Percentiles rank a stretch among this genome's conserved stretches.
phyloP scores from a whole-genome alignment of 345 rosid genomes.

The Orychophragmus violaceus region DNA sequence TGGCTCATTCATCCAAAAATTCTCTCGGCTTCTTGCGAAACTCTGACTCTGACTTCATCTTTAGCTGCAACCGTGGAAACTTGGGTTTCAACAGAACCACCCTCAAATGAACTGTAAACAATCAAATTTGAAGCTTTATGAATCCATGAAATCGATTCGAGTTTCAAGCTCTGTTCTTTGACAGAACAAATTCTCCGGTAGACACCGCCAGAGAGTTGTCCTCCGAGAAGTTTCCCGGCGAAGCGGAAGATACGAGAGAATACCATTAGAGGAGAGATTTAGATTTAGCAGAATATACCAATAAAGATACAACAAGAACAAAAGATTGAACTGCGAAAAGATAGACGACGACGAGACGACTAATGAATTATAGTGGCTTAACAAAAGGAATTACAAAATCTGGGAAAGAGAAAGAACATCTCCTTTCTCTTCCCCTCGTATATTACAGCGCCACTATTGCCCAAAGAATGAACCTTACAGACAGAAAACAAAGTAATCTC shows the following conservation, averaged over 20 bases:
- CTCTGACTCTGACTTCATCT: conserved; percentile 9
- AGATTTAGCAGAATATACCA: not conserved
- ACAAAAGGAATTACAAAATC: not conserved
- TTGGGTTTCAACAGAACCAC: conserved; percentile 24
- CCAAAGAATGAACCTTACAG: conserved; percentile 36
- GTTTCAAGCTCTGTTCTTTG: not conserved
- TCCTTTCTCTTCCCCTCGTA: not conserved
- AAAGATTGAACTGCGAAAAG: not conserved
- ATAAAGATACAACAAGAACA: not conserved
- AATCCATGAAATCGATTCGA: not conserved
- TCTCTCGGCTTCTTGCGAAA: conserved; percentile 38
- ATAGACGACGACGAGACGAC: not conserved
- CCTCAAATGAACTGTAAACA: conserved; percentile 22
- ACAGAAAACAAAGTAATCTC: conserved; percentile 32
- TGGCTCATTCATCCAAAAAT: too few relatives aligned
- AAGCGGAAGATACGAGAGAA: conserved; percentile 16
- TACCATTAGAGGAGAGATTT: conserved; percentile 31
- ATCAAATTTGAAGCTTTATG: conserved; percentile 5
- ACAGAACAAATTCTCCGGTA: not conserved
- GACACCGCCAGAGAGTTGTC: not conserved
- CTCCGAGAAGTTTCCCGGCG: conserved; percentile 15
- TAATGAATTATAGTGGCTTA: not conserved
- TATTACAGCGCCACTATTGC: conserved; percentile 28
- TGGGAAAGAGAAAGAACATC: not conserved
- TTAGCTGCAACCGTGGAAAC: conserved; percentile 4